Conservation (phyloP, 306 rosid species). For the Adenanthera pavonina region DNA sequence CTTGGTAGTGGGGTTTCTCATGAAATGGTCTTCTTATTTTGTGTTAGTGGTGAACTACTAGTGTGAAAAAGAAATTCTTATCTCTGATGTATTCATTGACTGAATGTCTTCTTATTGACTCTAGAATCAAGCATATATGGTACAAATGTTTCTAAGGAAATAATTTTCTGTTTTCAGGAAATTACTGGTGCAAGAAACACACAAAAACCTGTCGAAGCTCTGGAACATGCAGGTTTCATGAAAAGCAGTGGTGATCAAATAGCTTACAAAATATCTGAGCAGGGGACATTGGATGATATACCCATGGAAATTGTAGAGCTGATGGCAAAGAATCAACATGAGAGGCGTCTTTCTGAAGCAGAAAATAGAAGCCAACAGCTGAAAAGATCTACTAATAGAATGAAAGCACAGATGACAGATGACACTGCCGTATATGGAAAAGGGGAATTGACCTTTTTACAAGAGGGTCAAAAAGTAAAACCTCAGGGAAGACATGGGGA, state of each 20-base stretch:
- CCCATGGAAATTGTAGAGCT: constrained; percentile 76
- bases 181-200: constrained; percentile 40
- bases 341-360: constrained; percentile 59
- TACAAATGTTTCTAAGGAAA: background rate
- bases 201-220: constrained; percentile 38
- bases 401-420: constrained; percentile 41
- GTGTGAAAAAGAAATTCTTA: background rate
- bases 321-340: constrained; percentile 69
- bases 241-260: constrained; percentile 43
- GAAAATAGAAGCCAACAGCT: constrained; percentile 37
- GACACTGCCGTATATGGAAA: constrained; percentile 36
- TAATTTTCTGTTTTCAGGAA: constrained; percentile 54
- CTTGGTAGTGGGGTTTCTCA: background rate
- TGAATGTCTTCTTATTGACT: constrained; percentile 35
- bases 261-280: constrained; percentile 45
- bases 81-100: background rate
- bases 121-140: background rate
- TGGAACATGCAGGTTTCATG: constrained; percentile 34
- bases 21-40: constrained; percentile 7
- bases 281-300: constrained; percentile 58
- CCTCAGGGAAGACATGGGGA: constrained; percentile 45
- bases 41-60: background rate
- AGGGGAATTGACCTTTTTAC: constrained; percentile 37
- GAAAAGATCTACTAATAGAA: constrained; percentile 42
- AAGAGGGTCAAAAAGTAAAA: constrained; percentile 47